A percentile compares a stretch with the other conserved stretches of the same genome.
phyloP scores from a whole-genome alignment of 2,329 filamentous ascomycete genomes.

The Botrytis porri region DNA sequence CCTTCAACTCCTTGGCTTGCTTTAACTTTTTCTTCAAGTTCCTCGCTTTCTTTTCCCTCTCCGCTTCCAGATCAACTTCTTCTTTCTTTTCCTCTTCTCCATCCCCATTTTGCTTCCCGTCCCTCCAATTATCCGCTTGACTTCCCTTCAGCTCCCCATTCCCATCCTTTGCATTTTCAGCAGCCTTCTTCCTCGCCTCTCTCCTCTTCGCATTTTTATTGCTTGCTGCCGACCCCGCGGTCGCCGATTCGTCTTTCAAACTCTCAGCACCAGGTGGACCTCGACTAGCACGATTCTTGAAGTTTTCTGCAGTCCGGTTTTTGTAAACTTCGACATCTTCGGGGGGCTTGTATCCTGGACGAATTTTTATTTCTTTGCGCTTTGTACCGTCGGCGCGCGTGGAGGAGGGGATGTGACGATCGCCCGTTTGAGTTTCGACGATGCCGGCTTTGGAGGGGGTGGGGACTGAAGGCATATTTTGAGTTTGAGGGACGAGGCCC shows the following conservation, averaged over 20 bases:
- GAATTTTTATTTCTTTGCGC: constrained; percentile 91
- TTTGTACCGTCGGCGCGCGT: constrained; percentile 82
- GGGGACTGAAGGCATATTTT: constrained; percentile 40
- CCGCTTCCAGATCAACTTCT: constrained; percentile 63
- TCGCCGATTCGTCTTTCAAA: constrained; percentile 44
- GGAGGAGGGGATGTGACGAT: constrained; percentile 87
- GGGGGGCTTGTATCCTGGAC: constrained; percentile 87
- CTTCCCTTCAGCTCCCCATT: constrained; percentile 40
- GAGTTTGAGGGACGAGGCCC: not conserved
- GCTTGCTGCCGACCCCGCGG: constrained; percentile 49
- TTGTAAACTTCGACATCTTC: constrained; percentile 97
- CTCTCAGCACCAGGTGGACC: constrained; percentile 74
- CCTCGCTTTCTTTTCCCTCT: constrained; percentile 88
- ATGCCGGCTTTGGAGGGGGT: constrained; percentile 65
- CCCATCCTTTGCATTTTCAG: constrained; percentile 44
- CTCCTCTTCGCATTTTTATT: constrained; percentile 86
- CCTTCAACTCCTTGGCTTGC: constrained; percentile 85
- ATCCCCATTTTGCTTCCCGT: constrained; percentile 34
- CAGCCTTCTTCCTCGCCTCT: constrained; percentile 62
- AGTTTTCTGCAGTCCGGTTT: constrained; percentile 82
- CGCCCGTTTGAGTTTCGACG: constrained; percentile 69
- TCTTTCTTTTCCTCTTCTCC: constrained; percentile 29
- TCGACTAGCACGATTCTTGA: constrained; percentile 69
- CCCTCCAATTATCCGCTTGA: constrained; percentile 36
- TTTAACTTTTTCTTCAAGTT: constrained; percentile 92